These are phyloP conservation scores for Linnemannia exigua DNA, from an alignment of 192 early-diverging fungal genomes.

Conservation along the genomic window DNA sequence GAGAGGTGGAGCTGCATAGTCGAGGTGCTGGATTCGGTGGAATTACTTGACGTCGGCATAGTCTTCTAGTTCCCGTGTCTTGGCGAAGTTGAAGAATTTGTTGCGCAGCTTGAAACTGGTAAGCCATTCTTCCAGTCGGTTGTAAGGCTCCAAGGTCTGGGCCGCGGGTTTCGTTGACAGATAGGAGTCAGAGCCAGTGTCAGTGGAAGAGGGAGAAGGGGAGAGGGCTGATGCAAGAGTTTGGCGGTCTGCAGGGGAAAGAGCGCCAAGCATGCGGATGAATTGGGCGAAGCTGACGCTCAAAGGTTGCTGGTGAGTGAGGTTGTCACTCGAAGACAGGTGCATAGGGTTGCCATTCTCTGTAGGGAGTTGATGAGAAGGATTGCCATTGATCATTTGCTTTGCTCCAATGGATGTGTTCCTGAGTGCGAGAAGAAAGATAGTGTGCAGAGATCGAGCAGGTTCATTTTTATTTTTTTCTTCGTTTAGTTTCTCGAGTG, in stretches of 20 bases:
- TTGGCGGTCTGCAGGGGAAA: background rate
- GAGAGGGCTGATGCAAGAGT: background rate
- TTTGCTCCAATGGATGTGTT: background rate
- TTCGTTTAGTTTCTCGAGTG: constrained; percentile 7
- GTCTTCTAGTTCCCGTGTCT: background rate
- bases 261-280: background rate
- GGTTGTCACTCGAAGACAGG: too few species aligned
- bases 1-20: too few species aligned
- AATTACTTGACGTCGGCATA: too few species aligned
- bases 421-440: background rate
- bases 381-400: background rate
- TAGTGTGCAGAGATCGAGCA: background rate
- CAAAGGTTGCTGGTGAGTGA: background rate
- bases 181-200: background rate
- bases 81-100: background rate
- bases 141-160: background rate
- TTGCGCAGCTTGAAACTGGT: background rate
- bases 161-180: constrained; percentile 3
- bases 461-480: background rate
- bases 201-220: background rate
- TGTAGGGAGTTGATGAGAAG: background rate
- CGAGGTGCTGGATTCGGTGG: too few species aligned
- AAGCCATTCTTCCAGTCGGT: background rate
- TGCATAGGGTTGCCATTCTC: background rate
- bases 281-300: background rate